Base-by-base conservation (phyloP, 805 yeast genomes). In the Yarrowia divulgata region DNA sequence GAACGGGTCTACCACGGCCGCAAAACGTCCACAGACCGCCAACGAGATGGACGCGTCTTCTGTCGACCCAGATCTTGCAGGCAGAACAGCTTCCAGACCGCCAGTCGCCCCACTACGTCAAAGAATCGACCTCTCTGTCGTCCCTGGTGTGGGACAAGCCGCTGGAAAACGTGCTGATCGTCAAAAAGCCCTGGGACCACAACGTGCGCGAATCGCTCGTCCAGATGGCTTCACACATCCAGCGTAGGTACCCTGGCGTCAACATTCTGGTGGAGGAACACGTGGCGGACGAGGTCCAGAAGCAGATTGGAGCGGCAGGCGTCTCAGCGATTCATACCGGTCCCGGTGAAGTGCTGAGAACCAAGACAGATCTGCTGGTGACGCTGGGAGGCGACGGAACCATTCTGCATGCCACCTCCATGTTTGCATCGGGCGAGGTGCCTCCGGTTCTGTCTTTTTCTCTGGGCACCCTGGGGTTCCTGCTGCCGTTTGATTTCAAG, bases 301-400 rank as follows among this genome's bases (percentile, higher is more conserved):
- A 52, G 10, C 74, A 73, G 8, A 70, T 74, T 34, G 71, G 69
- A 12, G 54, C 42, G 1, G 67, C 54, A 5, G 70, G 68, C 37
- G 50, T 48, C 14, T 9, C 42, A 2, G 23, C 13, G 1, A 73
- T 91, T 0, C 87, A 82, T 74, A 85, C 93, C 0, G 95, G 96
- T 0, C 73, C 84, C 3, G 77, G 78, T 18, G 79, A 81, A 12
- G 89, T 87, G 10, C 85, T 92, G 52, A 83, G 86, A 1, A 73
- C 81, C 12, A 90, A 87, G 73, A 85, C 97, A 0, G 98, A 93
- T 75, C 77, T 93, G 52, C 80, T 93, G 46, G 93, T 93, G 9
- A 90, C 97, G 0, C 78, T 93, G 48, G 98, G 98, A n/a, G 98
- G 98, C 19, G 98, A 93, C 78, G 98, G 98, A 6, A 93, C 98